These are phyloP conservation scores for Solanum chacoense DNA, from an alignment of 305 asterid species.

Conservation along the genomic window DNA sequence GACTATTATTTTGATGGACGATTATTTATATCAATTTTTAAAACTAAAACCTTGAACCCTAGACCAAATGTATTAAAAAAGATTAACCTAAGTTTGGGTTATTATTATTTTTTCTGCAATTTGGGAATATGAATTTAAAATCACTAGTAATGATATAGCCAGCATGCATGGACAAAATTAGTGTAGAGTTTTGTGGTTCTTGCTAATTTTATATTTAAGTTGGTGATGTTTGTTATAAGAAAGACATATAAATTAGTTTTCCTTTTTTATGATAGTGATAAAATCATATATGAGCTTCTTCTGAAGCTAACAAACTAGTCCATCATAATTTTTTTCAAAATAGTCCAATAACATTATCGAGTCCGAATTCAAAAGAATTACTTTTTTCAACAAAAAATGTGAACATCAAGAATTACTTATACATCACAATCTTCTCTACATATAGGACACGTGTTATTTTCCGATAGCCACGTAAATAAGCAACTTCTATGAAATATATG, in stretches of 20 bases:
- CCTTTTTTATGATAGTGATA: too few species aligned
- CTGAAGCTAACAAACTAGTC: too few species aligned
- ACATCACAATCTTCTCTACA: background rate
- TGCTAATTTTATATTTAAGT: background rate
- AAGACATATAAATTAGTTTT: background rate
- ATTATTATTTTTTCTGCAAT: too few species aligned
- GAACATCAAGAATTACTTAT: background rate
- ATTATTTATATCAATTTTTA: too few species aligned
- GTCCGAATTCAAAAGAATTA: too few species aligned
- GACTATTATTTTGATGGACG: background rate
- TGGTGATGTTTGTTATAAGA: background rate
- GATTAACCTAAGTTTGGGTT: background rate
- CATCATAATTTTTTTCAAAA: too few species aligned
- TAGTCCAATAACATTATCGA: too few species aligned
- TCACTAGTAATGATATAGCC: background rate
- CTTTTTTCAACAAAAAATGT: background rate
- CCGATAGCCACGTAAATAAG: background rate
- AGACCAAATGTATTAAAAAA: too few species aligned
- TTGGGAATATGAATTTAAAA: background rate
- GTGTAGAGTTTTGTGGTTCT: background rate
- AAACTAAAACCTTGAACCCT: background rate
- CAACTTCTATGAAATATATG: background rate
- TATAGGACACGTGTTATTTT: background rate
- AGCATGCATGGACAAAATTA: too few species aligned
- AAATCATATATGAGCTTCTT: too few species aligned